These are phyloP conservation scores for Paratrypanosoma confusum DNA, from an alignment of 208 protist species.

Conservation along the genomic window DNA sequence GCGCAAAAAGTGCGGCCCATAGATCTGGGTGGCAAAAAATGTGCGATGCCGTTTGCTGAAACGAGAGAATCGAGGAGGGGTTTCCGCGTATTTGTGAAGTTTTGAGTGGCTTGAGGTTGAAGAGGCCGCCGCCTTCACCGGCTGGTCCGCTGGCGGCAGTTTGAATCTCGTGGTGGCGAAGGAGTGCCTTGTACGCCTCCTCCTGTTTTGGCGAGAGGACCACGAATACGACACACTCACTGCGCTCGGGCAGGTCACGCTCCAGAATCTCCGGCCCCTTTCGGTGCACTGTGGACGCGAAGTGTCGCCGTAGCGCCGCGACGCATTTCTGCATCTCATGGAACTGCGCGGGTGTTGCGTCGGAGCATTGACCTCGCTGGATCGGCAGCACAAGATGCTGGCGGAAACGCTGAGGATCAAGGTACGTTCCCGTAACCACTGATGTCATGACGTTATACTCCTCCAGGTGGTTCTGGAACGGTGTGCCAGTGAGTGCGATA, in stretches of 20 bases:
- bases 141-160: conserved; percentile 1
- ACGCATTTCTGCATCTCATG: conserved; percentile 72
- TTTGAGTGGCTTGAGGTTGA: conserved; percentile 53
- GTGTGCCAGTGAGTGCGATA: conserved; percentile 81
- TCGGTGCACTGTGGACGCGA: conserved; percentile 51
- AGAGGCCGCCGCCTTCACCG: conserved; percentile 69
- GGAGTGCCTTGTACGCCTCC: conserved; percentile 43
- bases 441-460: conserved; percentile 88
- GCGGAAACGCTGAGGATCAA: conserved; percentile 44
- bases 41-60: conserved; percentile 66
- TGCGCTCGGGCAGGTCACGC: conserved; percentile 39
- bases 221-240: conserved; percentile 63
- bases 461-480: conserved; percentile 81
- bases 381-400: conserved; percentile 57
- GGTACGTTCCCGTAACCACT: conserved; percentile 35
- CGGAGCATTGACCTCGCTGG: conserved; percentile 47
- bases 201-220: conserved; percentile 49
- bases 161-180: conserved; percentile 30
- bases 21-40: conserved; percentile 56
- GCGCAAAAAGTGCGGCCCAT: neutral
- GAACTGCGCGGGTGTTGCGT: conserved; percentile 55
- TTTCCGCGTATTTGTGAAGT: no score
- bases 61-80: conserved; percentile 34
- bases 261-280: conserved; percentile 67
- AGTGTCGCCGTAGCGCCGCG: conserved; percentile 51